Conservation (phyloP, 2,329 filamentous ascomycete genomes). For the Hypoxylon sp. region DNA sequence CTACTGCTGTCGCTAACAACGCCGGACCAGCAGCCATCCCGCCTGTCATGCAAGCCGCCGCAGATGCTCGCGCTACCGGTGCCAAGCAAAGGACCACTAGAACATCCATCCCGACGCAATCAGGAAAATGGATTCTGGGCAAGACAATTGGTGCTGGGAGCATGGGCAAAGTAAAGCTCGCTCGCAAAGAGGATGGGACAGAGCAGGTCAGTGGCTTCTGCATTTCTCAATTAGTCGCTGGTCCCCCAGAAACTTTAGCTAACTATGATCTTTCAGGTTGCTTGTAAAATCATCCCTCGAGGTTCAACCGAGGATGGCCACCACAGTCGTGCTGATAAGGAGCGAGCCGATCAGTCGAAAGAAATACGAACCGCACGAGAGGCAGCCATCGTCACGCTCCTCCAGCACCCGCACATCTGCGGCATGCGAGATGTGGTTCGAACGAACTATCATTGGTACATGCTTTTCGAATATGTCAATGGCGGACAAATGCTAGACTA, state of each 20-base stretch:
- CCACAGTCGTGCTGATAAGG: constrained; percentile 77
- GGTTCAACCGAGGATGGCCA: constrained; percentile 89
- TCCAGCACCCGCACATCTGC: constrained; percentile 96
- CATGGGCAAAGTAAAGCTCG: constrained; percentile 99
- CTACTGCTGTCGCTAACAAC: constrained; percentile 65
- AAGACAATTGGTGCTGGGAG: constrained; percentile 98
- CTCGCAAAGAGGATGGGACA: constrained; percentile 87
- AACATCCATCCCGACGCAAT: constrained; percentile 89
- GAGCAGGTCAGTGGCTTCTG: constrained; percentile 77
- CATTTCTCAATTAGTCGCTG: constrained; percentile 13
- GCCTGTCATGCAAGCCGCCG: constrained; percentile 57
- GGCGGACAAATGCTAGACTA: constrained; percentile 99
- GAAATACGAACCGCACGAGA: constrained; percentile 95
- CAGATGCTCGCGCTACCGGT: constrained; percentile 62
- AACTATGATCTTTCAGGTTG: constrained; percentile 71
- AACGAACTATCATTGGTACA: constrained; percentile 99
- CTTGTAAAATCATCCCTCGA: constrained; percentile 96
- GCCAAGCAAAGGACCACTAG: constrained; percentile 68
- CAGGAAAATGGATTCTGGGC: constrained; percentile 93
- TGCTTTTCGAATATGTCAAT: constrained; percentile 99
- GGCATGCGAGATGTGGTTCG: constrained; percentile 94
- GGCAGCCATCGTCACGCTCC: constrained; percentile 93
- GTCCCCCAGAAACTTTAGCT: constrained; percentile 8
- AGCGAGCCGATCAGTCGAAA: constrained; percentile 94
- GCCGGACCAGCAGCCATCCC: constrained; percentile 65